Percentiles rank a stretch among this genome's conserved stretches.
Conservation (phyloP, 1,139 yeast species). For the Candida tropicalis region DNA sequence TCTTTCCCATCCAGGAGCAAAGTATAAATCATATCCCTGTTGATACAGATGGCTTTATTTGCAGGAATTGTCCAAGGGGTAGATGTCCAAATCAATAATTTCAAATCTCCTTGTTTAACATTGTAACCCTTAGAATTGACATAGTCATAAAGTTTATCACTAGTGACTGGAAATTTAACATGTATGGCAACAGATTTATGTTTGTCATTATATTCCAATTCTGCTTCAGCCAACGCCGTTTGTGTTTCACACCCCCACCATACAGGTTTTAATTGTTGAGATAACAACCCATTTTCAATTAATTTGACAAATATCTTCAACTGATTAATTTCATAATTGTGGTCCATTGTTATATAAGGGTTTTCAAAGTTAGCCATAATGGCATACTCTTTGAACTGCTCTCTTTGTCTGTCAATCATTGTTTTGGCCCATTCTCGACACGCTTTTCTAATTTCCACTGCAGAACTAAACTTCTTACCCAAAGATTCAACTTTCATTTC, state of each 20-base stretch:
- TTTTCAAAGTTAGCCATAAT: slow-evolving; percentile 81
- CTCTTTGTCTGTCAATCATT: slow-evolving; percentile 65
- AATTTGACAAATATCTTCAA: slow-evolving; percentile 67
- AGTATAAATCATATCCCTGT: slow-evolving; percentile 60
- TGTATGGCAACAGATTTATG: slow-evolving; percentile 74
- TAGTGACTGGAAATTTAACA: slow-evolving; percentile 63
- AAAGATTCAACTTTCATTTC: slow-evolving; percentile 57
- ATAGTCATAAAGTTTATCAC: slow-evolving; percentile 8
- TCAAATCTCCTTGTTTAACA: slow-evolving; percentile 16
- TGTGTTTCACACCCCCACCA: slow-evolving; percentile 96
- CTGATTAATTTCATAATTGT: slow-evolving; percentile 73
- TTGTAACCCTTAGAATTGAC: slow-evolving; percentile 8
- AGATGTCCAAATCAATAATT: slow-evolving; percentile 84
- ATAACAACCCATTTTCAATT: slow-evolving; percentile 67
- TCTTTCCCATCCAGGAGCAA: slow-evolving; percentile 43
- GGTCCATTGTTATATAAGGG: slow-evolving; percentile 73
- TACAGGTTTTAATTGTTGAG: slow-evolving; percentile 89
- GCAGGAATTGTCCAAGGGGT: slow-evolving; percentile 98
- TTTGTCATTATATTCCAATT: slow-evolving; percentile 77
- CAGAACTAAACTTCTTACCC: slow-evolving; percentile 21
- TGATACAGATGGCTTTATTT: slow-evolving; percentile 79
- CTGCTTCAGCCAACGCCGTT: slow-evolving; percentile 97
- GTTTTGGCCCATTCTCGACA: slow-evolving; percentile 70
- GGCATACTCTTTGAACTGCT: slow-evolving; percentile 68
- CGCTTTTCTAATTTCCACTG: slow-evolving; percentile 59